These are phyloP conservation scores for Leucosporidium creatinivorum DNA, from an alignment of 768 basidiomycete genomes.

Conservation along the genomic window DNA sequence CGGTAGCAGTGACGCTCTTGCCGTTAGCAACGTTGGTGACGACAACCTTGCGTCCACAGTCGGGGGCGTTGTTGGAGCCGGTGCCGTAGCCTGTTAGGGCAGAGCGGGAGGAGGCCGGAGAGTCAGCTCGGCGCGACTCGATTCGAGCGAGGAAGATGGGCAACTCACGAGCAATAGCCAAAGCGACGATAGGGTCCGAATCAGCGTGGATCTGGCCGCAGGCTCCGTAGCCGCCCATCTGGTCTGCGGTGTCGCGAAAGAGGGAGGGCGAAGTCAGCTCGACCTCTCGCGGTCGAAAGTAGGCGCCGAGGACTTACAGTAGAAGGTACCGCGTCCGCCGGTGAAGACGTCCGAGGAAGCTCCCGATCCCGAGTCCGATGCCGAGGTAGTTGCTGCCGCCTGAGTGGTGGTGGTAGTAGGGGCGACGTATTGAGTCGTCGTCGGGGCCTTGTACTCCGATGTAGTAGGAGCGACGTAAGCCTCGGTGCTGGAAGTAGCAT, in stretches of 20 bases:
- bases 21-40: constrained; percentile 51
- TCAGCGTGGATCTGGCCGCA: constrained; percentile 63
- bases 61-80: constrained; percentile 21
- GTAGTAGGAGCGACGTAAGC: no score
- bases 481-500: no score
- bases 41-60: constrained; percentile 52
- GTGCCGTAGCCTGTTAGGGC: constrained; percentile 15
- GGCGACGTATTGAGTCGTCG: background rate
- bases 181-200: constrained; percentile 37
- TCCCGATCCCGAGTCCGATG: background rate
- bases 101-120: no score
- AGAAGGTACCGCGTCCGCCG: constrained; percentile 19
- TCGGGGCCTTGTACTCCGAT: no score
- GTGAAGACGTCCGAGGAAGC: constrained; percentile 4
- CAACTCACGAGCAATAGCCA: constrained; percentile 58
- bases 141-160: background rate
- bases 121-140: no score
- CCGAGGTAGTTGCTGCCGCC: background rate
- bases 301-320: constrained; percentile 1
- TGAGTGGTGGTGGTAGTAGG: constrained; percentile 3
- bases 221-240: constrained; percentile 67
- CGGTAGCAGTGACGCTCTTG: constrained; percentile 54
- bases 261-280: no score
- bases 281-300: background rate
- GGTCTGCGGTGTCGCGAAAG: background rate